Base-by-base conservation (phyloP, 306 rosid genomes). In the Prunus padus region DNA sequence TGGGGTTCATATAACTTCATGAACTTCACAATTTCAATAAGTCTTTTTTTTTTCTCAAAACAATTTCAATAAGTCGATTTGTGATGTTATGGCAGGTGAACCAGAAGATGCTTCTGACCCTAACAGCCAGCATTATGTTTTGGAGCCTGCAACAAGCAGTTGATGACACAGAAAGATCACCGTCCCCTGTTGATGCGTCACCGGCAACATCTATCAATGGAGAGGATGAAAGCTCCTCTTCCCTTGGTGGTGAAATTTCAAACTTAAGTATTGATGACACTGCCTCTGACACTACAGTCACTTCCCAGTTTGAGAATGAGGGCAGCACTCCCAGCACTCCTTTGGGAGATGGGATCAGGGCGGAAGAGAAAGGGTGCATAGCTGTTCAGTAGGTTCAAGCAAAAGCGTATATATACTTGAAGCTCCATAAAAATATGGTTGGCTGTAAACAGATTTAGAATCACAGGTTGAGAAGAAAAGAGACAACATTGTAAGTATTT, bases 91-190 rank as follows among this genome's bases (percentile, higher is more conserved):
- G 80, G 77, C 97, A 96, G 99, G 97, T 92, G 73, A 96, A 96
- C 74, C 99, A 91, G 84, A 96, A 92, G 89, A 96, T 96, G 99
- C 86, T 92, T 68, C 87, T 96, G 72, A 90, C 91, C 51, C 91
- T 95, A 31, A 83, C 92, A 16, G 98, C 99, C 14, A 89, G 97
- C 82, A 86, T 96, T 52, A 96, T 96, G 98, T 92, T 79, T 72
- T 92, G 98, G 98, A 90, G 98, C 74, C 85, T 96, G 78, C 96
- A 92, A 76, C 96, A 92, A 76, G 81, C 84, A 11, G 51, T 67
- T 4, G 97, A 90, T 51, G 96, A 87, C 9, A 14, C 76, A 22
- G 93, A 89, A 52, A 79, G 85, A 28, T 61, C 78, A 66, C 85
- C 81, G 44, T 86, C 97, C 3, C 86, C 97, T 14, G 78, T 89